Conservation (phyloP, 768 basidiomycete species). For the Leccinum boreale region DNA sequence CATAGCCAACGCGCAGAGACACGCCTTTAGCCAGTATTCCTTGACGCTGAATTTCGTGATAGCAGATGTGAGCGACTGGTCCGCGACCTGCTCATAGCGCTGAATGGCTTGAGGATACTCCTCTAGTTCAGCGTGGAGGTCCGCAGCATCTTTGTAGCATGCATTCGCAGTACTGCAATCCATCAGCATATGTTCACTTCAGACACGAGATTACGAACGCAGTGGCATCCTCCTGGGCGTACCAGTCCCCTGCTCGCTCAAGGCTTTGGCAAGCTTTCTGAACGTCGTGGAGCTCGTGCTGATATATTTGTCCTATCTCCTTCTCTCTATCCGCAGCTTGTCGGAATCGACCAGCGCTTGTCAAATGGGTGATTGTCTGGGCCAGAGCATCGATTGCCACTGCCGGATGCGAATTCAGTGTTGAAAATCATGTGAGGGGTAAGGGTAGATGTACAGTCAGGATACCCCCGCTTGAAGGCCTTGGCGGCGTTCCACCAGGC, state of each 20-base stretch:
- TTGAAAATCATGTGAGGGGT: not conserved
- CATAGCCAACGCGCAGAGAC: constrained; percentile 86
- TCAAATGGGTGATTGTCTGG: constrained; percentile 81
- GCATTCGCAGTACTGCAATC: constrained; percentile 81
- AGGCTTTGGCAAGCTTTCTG: constrained; percentile 88
- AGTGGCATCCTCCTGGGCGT: constrained; percentile 93
- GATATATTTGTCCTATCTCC: constrained; percentile 91
- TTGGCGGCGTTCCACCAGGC: constrained; percentile 99
- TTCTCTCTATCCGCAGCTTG: constrained; percentile 99
- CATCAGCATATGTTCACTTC: not conserved
- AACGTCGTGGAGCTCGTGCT: constrained; percentile 78
- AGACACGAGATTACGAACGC: constrained; percentile 58
- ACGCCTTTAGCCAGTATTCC: constrained; percentile 91
- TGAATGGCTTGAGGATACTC: constrained; percentile 83
- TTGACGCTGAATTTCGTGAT: constrained; percentile 99
- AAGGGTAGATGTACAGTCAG: constrained; percentile 61
- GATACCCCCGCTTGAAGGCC: constrained; percentile 87
- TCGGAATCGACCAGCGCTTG: constrained; percentile 83
- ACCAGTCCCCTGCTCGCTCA: constrained; percentile 93
- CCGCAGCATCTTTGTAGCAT: constrained; percentile 95
- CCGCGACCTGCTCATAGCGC: constrained; percentile 87
- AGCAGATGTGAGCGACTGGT: constrained; percentile 72
- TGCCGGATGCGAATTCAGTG: constrained; percentile 32
- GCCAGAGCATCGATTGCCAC: constrained; percentile 88
- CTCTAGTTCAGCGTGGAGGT: constrained; percentile 86